phyloP scores from a whole-genome alignment of 352 stramenopile species.

The Pythium insidiosum region DNA sequence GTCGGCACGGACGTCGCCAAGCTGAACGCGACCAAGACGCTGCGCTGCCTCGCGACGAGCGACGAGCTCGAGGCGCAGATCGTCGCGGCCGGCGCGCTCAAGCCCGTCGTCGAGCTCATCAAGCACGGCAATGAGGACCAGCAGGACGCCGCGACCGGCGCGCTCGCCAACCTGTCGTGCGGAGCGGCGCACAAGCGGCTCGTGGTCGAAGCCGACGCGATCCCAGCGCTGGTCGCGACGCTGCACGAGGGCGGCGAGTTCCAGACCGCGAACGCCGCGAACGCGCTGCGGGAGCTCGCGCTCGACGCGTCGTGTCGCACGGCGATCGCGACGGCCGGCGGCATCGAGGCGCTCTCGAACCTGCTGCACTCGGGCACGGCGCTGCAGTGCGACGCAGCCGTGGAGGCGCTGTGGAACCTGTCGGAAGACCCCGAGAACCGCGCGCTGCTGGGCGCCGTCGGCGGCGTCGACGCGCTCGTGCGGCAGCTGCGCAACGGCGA shows the following conservation, averaged over 20 bases:
- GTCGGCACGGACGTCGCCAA: background rate
- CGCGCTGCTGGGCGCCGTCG: constrained; percentile 4
- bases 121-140: background rate
- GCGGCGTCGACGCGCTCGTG: constrained; percentile 6
- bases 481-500: background rate
- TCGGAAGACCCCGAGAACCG: constrained; percentile 3
- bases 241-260: background rate
- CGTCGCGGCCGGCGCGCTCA: constrained; percentile 1
- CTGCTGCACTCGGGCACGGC: constrained; percentile 3
- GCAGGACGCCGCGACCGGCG: background rate
- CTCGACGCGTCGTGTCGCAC: background rate
- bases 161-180: constrained; percentile 2
- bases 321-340: background rate
- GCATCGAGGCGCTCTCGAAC: constrained; percentile 4
- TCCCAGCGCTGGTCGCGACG: background rate
- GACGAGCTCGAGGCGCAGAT: constrained; percentile 3
- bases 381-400: background rate
- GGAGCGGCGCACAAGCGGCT: constrained; percentile 6
- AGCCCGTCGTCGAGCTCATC: background rate
- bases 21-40: background rate
- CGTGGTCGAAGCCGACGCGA: background rate
- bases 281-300: constrained; percentile 3
- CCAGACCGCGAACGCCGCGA: constrained; percentile 4
- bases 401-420: constrained; percentile 8
- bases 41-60: constrained; percentile 1